A percentile compares a stretch with the other conserved stretches of the same genome.
phyloP scores from a whole-genome alignment of 2,329 filamentous ascomycete species.

The Diaporthe ilicicola region DNA sequence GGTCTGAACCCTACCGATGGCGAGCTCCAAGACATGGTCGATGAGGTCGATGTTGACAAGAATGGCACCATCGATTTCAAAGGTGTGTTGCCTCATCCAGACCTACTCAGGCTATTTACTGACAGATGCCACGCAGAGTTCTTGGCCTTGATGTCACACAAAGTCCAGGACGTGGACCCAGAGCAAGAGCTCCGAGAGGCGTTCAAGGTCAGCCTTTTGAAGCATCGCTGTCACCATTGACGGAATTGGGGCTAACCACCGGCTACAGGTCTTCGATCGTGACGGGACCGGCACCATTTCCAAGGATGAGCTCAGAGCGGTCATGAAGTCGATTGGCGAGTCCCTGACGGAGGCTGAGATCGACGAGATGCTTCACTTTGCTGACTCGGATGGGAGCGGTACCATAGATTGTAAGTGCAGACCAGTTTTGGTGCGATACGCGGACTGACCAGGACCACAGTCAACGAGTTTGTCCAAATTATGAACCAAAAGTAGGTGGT shows the following conservation, averaged over 20 bases:
- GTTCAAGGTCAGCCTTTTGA: background rate
- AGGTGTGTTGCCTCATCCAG: slow-evolving; percentile 47
- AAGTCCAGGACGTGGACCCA: slow-evolving; percentile 20
- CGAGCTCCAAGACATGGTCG: slow-evolving; percentile 73
- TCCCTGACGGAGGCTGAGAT: slow-evolving; percentile 12
- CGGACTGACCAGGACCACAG: background rate
- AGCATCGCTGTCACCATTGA: background rate
- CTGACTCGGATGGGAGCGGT: slow-evolving; percentile 9
- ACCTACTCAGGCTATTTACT: background rate
- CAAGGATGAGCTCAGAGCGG: slow-evolving; percentile 19
- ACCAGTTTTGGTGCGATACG: too few species aligned
- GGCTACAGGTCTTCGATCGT: background rate
- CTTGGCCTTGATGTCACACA: slow-evolving; percentile 20
- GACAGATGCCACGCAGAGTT: background rate
- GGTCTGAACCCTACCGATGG: slow-evolving; percentile 64
- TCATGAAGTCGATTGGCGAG: slow-evolving; percentile 21
- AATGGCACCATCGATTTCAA: slow-evolving; percentile 73
- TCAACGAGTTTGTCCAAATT: slow-evolving; percentile 24
- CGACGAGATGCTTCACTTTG: slow-evolving; percentile 24
- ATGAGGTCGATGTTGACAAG: slow-evolving; percentile 71
- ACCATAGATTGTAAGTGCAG: slow-evolving; percentile 15
- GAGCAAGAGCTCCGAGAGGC: slow-evolving; percentile 18
- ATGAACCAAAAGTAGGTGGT: slow-evolving; percentile 14
- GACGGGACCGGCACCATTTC: slow-evolving; percentile 12
- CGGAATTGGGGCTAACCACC: background rate